phyloP scores from a whole-genome alignment of 371 early-diverging fungal species.

The Apophysomyces ossiformis region DNA sequence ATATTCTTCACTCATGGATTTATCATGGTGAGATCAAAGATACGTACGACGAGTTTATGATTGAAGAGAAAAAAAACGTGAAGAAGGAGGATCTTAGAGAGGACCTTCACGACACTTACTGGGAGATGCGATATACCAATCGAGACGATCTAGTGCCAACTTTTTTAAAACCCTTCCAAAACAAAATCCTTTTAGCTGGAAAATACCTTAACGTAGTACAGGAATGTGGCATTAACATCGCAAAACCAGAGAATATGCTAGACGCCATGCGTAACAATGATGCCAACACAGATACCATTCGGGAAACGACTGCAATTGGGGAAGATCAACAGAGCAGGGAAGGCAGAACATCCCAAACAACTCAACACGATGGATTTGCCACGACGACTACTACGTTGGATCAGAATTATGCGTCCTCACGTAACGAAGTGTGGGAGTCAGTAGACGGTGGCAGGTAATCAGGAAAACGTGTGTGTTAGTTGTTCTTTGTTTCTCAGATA shows the following conservation, averaged over 20 bases:
- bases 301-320: neutral
- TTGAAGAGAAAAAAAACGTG: conserved; percentile 64
- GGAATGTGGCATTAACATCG: conserved; percentile 77
- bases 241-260: conserved; percentile 51
- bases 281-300: conserved; percentile 5
- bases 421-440: conserved; percentile 58
- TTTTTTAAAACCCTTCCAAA: conserved; percentile 73
- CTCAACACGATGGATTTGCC: conserved; percentile 12
- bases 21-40: conserved; percentile 85
- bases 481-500: conserved; percentile 1
- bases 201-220: conserved; percentile 93
- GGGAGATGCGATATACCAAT: conserved; percentile 82
- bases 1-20: conserved; percentile 87
- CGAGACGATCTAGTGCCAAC: conserved; percentile 69
- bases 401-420: conserved; percentile 22
- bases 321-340: conserved; percentile 9
- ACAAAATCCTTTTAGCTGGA: conserved; percentile 88
- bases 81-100: conserved; percentile 68
- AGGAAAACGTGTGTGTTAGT: conserved; percentile 10
- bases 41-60: conserved; percentile 91
- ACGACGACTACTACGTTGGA: conserved; percentile 13
- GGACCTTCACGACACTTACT: conserved; percentile 82
- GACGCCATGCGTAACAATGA: conserved; percentile 22
- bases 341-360: neutral
- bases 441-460: conserved; percentile 65